Evolutionary conservation across 306 rosid genomes (phyloP), one percentile per base, ranked within the genome.

Genomic region (Ochetophila trinervis): DNA sequence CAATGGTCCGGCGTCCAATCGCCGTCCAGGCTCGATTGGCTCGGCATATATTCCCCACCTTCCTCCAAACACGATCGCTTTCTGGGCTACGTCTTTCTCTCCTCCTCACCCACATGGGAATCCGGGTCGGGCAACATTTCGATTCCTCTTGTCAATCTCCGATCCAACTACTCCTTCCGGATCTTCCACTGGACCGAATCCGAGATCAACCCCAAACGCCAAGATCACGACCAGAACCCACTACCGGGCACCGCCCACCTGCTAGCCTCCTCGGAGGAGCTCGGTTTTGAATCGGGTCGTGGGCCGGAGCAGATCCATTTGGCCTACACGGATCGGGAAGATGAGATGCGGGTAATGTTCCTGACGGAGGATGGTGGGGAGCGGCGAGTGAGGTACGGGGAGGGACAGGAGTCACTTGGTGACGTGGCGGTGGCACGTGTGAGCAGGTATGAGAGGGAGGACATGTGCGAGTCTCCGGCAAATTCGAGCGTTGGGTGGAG

Each of bases 401-500:
- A 68, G 71, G 72, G 47, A 2, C 62, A 79, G 53, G 76, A 68
- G 6, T 17, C 53, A 64, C 68, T 87, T 10, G 81, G 69, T 2
- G 66, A 63, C 9, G 65, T 61, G 76, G 89, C 63, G 27, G 69
- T 60, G 66, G 87, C 95, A 3, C 74, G 84, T 63, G 88, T 82
- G 64, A 64, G 11, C 74, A 73, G 91, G 82, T 93, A 93, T 44
- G 94, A 86, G 77, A 84, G 78, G 80, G 77, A 79, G 57, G 83
- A 93, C 76, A 84, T 87, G 97, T 93, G 98, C 66, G 89, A 89
- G 56, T 70, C 86, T 10, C 96, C 98, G 8, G 98, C 97, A 4
- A 93, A 87, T 57, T 5, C 60, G 0, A 86, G 82, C 27, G 27
- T 78, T 4, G 98, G 94, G 4, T 89, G 97, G 98, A 87, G 98